Percentiles rank a stretch among this genome's conserved stretches.
Evolutionary conservation across 257 asterid species (phyloP).

Genomic region (Schizonepeta tenuifolia): DNA sequence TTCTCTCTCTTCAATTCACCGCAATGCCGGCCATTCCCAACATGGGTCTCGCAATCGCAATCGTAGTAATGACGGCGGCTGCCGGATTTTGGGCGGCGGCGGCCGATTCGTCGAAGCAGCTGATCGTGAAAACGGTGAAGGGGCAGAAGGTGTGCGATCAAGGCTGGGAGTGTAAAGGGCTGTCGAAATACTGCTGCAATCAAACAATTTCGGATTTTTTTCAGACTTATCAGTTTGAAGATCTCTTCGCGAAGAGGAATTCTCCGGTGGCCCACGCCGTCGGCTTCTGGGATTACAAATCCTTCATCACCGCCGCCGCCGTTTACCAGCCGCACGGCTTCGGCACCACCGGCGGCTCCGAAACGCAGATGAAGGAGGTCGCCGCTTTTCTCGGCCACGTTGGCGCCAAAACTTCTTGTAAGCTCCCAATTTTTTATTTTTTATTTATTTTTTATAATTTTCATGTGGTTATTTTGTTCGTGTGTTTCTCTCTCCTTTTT

Average conservation of each 20-base stretch:
- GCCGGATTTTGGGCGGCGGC: slow-evolving; percentile 25
- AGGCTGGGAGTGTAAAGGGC: slow-evolving; percentile 73
- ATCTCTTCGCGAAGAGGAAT: slow-evolving; percentile 73
- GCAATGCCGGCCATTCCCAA: slow-evolving; percentile 26
- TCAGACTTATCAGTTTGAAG: slow-evolving; percentile 73
- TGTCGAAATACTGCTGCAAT: slow-evolving; percentile 75
- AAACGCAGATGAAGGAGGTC: slow-evolving; percentile 72
- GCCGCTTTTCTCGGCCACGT: slow-evolving; percentile 88
- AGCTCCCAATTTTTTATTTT: slow-evolving; percentile 26
- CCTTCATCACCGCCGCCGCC: slow-evolving; percentile 79
- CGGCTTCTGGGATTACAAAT: slow-evolving; percentile 78
- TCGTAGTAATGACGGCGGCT: slow-evolving; percentile 36
- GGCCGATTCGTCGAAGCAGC: slow-evolving; percentile 44
- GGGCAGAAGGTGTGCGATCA: slow-evolving; percentile 69
- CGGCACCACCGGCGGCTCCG: slow-evolving; percentile 79
- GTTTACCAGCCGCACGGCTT: slow-evolving; percentile 75
- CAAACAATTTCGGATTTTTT: slow-evolving; percentile 73
- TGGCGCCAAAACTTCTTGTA: slow-evolving; percentile 80
- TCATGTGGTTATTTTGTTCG: neutral
- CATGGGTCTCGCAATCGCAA: slow-evolving; percentile 15
- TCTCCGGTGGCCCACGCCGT: slow-evolving; percentile 75
- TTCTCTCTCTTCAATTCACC: slow-evolving; percentile 12
- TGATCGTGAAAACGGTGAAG: slow-evolving; percentile 55
- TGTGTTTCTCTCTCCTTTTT: neutral
- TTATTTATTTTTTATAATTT: too few species aligned